These are phyloP conservation scores for Zelopaecilomyces penicillatus DNA, from an alignment of 2,329 filamentous ascomycete genomes.

Conservation along the genomic window DNA sequence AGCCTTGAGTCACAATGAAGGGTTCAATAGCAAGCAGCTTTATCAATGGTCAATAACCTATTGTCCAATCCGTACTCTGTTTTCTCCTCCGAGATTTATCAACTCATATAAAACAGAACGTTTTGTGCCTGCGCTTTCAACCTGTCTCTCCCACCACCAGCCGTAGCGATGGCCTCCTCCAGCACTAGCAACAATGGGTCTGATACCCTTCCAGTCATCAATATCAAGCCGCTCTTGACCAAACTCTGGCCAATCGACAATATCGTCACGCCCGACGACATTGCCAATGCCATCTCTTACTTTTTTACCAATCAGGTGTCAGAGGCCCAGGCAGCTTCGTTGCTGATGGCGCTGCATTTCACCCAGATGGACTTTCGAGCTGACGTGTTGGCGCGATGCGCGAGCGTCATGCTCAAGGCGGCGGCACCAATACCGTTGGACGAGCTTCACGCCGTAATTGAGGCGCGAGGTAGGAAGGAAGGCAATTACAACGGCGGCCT, in stretches of 20 bases:
- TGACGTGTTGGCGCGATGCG: conserved; percentile 80
- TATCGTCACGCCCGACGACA: conserved; percentile 64
- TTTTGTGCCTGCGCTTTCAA: too few species aligned
- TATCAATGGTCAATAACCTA: too few species aligned
- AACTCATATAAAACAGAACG: too few species aligned
- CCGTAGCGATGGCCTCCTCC: conserved; percentile 19
- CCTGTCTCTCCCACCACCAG: not conserved
- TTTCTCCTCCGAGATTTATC: too few species aligned
- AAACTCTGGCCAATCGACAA: conserved; percentile 56
- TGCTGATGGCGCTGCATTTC: conserved; percentile 88
- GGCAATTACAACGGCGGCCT: conserved; percentile 76
- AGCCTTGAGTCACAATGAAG: too few species aligned
- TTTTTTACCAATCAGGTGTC: conserved; percentile 88
- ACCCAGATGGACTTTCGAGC: conserved; percentile 76
- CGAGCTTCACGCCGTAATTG: conserved; percentile 53
- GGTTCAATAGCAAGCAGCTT: too few species aligned
- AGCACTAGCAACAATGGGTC: conserved; percentile 10
- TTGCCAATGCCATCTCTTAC: conserved; percentile 79
- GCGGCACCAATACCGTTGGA: conserved; percentile 62
- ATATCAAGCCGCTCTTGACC: conserved; percentile 65
- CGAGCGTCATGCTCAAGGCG: conserved; percentile 72
- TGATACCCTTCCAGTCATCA: conserved; percentile 28
- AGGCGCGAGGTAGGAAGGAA: conserved; percentile 51
- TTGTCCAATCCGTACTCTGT: too few species aligned
- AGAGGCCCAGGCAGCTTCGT: conserved; percentile 76